A percentile compares a stretch with the other conserved stretches of the same genome.
phyloP scores from a whole-genome alignment of 1,284 basidiomycete genomes.

The Cerrena zonata region DNA sequence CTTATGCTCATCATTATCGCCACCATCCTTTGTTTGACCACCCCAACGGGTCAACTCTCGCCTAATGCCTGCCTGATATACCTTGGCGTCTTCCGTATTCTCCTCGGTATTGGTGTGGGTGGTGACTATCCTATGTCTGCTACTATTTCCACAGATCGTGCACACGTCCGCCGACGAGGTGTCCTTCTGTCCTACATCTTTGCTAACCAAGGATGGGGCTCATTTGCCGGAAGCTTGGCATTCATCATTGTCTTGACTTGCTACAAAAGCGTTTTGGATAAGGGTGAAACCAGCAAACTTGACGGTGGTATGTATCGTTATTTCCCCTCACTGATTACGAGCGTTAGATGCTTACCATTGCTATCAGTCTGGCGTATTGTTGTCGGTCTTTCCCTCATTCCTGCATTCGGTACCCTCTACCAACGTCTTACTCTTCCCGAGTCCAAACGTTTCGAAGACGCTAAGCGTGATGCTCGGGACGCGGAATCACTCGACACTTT shows the following conservation, averaged over 20 bases:
- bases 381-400: slow-evolving; percentile 49
- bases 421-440: slow-evolving; percentile 73
- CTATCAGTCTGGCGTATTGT: slow-evolving; percentile 44
- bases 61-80: slow-evolving; percentile 52
- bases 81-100: slow-evolving; percentile 59
- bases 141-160: slow-evolving; percentile 64
- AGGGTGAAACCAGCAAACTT: slow-evolving; percentile 53
- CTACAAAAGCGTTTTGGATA: slow-evolving; percentile 64
- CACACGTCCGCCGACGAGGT: slow-evolving; percentile 65
- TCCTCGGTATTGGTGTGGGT: slow-evolving; percentile 73
- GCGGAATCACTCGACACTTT: slow-evolving; percentile 31
- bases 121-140: slow-evolving; percentile 82
- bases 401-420: slow-evolving; percentile 58
- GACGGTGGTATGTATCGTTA: slow-evolving; percentile 49
- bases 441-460: slow-evolving; percentile 49
- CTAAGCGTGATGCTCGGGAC: slow-evolving; percentile 31
- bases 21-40: slow-evolving; percentile 54
- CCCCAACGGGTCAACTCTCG: slow-evolving; percentile 41
- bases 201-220: slow-evolving; percentile 73
- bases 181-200: slow-evolving; percentile 73
- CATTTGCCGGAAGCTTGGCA: slow-evolving; percentile 58
- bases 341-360: neutral
- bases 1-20: slow-evolving; percentile 74
- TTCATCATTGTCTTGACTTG: slow-evolving; percentile 65
- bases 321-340: neutral